Conservation (phyloP, 2,329 filamentous ascomycete species). For the Fusarium pseudocircinatum region DNA sequence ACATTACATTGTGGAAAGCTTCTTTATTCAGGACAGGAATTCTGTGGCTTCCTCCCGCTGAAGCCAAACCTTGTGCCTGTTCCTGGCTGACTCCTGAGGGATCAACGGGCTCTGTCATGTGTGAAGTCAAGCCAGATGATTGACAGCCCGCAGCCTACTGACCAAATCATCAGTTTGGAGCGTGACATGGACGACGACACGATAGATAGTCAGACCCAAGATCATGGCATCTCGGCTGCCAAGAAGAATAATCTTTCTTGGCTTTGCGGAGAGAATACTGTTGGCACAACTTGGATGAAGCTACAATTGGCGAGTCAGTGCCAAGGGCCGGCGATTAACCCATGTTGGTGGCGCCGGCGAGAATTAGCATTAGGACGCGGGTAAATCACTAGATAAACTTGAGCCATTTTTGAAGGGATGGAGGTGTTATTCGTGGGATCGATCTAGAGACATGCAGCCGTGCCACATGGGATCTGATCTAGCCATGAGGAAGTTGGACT, state of each 20-base stretch:
- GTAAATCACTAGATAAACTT: conserved; percentile 16
- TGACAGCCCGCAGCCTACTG: background rate
- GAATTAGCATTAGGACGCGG: conserved; percentile 7
- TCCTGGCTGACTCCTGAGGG: conserved; percentile 13
- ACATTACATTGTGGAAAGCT: background rate
- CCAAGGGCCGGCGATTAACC: conserved; percentile 17
- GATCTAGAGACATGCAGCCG: conserved; percentile 19
- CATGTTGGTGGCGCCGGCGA: conserved; percentile 15
- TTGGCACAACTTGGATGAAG: background rate
- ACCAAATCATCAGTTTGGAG: background rate
- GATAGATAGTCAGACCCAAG: background rate
- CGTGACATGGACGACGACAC: background rate
- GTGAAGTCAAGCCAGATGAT: background rate
- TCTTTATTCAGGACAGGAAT: conserved; percentile 20
- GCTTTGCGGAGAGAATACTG: background rate
- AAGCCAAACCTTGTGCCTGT: conserved; percentile 20
- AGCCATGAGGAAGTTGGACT: background rate
- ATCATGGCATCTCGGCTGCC: conserved; percentile 34
- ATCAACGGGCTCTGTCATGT: background rate
- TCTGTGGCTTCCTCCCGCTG: conserved; percentile 28
- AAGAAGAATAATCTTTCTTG: conserved; percentile 16
- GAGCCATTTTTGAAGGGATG: conserved; percentile 16
- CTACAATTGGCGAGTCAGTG: conserved; percentile 17
- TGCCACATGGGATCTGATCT: conserved; percentile 24
- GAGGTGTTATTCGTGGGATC: conserved; percentile 22